These are phyloP conservation scores for Apiospora rasikravindrae DNA, from an alignment of 2,329 filamentous ascomycete species.

Conservation along the genomic window DNA sequence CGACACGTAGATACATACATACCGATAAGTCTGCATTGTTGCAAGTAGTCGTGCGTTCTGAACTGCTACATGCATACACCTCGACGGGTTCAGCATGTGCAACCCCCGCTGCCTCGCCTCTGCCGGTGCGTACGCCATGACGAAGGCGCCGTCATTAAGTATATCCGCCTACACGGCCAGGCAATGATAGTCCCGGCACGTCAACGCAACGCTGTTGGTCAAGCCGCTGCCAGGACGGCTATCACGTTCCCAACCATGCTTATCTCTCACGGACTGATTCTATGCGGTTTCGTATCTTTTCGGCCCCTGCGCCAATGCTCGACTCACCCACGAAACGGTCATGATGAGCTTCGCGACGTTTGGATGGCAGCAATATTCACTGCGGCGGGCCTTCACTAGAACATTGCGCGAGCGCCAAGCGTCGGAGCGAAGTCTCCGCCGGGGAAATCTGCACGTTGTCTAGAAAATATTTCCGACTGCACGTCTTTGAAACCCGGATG, in stretches of 20 bases:
- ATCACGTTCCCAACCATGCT: background rate
- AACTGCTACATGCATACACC: background rate
- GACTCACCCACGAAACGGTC: background rate
- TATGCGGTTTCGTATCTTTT: background rate
- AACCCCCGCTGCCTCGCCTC: background rate
- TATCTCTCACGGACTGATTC: background rate
- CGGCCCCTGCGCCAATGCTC: background rate
- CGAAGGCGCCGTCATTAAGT: constrained; percentile 5
- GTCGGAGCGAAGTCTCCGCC: background rate
- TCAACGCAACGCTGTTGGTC: background rate
- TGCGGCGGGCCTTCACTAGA: background rate
- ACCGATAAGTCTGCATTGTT: no score
- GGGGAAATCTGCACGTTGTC: background rate
- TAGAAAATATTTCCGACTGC: background rate
- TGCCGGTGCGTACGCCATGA: background rate
- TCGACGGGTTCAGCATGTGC: background rate
- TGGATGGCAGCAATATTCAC: background rate
- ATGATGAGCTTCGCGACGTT: background rate
- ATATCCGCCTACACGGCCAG: background rate
- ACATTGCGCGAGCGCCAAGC: background rate
- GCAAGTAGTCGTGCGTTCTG: background rate
- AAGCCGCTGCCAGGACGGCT: background rate
- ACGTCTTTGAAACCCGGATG: background rate
- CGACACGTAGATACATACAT: no score
- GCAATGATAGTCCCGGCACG: background rate